Evolutionary conservation across 2,329 filamentous ascomycete species (phyloP).

Genomic region (Aspergillus phoenicis): DNA sequence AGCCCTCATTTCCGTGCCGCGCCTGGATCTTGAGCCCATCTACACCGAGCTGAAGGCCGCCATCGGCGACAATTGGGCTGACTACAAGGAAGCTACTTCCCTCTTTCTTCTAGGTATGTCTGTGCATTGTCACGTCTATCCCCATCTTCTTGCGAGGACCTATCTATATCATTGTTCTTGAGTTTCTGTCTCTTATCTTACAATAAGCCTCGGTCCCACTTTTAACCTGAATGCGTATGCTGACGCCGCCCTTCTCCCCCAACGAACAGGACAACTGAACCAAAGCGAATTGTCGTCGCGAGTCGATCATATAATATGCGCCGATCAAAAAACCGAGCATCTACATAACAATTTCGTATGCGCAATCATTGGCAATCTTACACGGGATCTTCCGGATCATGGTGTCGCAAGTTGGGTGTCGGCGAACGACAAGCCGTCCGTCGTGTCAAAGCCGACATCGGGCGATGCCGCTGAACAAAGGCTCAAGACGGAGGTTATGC

Average conservation of each 20-base stretch:
- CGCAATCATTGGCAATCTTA: conserved; percentile 61
- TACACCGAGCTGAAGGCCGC: conserved; percentile 63
- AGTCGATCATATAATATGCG: conserved; percentile 58
- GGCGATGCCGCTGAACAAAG: conserved; percentile 65
- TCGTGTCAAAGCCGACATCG: conserved; percentile 53
- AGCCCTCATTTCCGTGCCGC: conserved; percentile 56
- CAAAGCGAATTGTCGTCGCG: conserved; percentile 62
- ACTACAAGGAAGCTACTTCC: conserved; percentile 61
- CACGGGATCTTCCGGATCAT: conserved; percentile 62
- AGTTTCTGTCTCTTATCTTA: background rate
- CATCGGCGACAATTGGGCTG: conserved; percentile 61
- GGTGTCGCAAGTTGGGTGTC: conserved; percentile 67
- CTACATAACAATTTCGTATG: conserved; percentile 65
- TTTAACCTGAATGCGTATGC: conserved; percentile 6
- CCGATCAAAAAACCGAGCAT: conserved; percentile 56
- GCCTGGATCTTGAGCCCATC: conserved; percentile 64
- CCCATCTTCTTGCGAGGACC: background rate
- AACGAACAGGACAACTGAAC: conserved; percentile 56
- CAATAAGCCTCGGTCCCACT: background rate
- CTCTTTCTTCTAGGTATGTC: conserved; percentile 59
- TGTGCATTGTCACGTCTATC: too few species aligned
- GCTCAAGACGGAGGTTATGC: conserved; percentile 66
- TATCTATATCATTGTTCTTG: background rate
- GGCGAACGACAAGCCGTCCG: conserved; percentile 57
- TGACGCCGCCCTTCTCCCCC: conserved; percentile 25